A percentile compares a stretch with the other conserved stretches of the same genome.
Conservation (phyloP, 1,139 yeast genomes). For the Wickerhamomyces sp. region DNA sequence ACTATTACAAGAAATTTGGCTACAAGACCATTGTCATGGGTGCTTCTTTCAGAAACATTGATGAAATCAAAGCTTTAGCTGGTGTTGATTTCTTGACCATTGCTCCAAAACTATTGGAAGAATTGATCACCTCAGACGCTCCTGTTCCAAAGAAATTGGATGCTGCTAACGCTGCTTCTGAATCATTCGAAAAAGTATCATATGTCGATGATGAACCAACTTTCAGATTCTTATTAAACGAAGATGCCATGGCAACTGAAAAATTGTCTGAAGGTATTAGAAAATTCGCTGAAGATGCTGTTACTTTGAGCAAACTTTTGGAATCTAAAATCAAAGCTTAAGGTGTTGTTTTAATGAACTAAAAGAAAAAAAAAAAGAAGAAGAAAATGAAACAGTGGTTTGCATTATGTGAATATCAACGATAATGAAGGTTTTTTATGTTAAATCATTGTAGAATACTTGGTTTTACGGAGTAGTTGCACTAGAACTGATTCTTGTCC, state of each 20-base stretch:
- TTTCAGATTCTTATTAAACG: conserved; percentile 89
- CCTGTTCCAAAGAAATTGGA: conserved; percentile 79
- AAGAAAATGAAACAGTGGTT: conserved; percentile 10
- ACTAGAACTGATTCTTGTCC: too few relatives aligned
- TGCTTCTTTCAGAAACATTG: conserved; percentile 98
- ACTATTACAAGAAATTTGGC: conserved; percentile 96
- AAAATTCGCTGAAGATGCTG: conserved; percentile 92
- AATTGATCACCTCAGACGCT: conserved; percentile 73
- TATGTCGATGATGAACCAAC: conserved; percentile 80
- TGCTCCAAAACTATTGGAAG: conserved; percentile 89
- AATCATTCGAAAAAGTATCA: conserved; percentile 65
- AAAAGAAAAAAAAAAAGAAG: conserved; percentile 8
- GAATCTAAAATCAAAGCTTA: conserved; percentile 60
- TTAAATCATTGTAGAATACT: too few relatives aligned
- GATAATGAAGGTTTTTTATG: too few relatives aligned
- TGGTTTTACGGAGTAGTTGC: too few relatives aligned
- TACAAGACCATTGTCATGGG: conserved; percentile 99
- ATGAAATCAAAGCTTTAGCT: conserved; percentile 94
- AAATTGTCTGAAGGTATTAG: conserved; percentile 98
- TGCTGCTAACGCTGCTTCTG: conserved; percentile 48
- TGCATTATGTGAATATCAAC: background rate
- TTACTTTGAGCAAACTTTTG: conserved; percentile 72
- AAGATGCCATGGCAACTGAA: conserved; percentile 98
- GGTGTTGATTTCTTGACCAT: conserved; percentile 97
- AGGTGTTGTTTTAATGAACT: conserved; percentile 17